Percentiles rank a stretch among this genome's conserved stretches.
Conservation (phyloP, 805 yeast species). For the Pichia paraexigua region DNA sequence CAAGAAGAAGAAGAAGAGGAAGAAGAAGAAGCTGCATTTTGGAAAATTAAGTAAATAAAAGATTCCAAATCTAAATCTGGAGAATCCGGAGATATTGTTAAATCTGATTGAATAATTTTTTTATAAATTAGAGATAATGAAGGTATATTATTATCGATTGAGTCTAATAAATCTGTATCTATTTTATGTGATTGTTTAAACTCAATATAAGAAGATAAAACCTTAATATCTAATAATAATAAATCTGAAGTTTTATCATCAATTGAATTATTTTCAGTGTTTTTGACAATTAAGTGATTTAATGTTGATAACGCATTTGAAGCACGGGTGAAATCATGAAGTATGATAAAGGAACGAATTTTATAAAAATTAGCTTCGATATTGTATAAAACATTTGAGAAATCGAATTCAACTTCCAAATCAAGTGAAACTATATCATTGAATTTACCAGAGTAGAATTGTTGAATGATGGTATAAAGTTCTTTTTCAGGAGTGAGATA, state of each 20-base stretch:
- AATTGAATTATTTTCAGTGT: not conserved
- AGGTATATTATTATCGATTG: conserved; percentile 17
- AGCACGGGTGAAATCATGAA: not conserved
- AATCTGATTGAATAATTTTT: conserved; percentile 6
- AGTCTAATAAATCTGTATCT: conserved; percentile 2
- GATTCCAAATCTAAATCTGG: conserved; percentile 24
- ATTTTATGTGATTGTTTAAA: conserved; percentile 2
- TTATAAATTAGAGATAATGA: conserved; percentile 20
- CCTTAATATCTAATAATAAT: conserved; percentile 1
- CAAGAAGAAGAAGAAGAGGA: conserved; percentile 25
- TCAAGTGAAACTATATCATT: conserved; percentile 14
- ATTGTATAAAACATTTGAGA: conserved; percentile 20
- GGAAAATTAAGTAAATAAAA: conserved; percentile 33
- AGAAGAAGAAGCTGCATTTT: conserved; percentile 17
- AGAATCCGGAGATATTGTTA: not conserved
- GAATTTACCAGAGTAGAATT: conserved; percentile 23
- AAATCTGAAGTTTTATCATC: conserved; percentile 3
- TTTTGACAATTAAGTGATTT: not conserved
- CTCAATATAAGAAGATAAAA: not conserved
- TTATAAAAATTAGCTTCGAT: conserved; percentile 20
- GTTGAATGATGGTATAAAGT: conserved; percentile 25
- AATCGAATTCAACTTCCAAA: conserved; percentile 20
- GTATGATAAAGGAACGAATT: conserved; percentile 14
- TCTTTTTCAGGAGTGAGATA: conserved; percentile 18
- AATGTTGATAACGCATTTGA: not conserved